A percentile compares a stretch with the other conserved stretches of the same genome.
These are phyloP conservation scores for Penicillium vulpinum DNA, from an alignment of 2,329 filamentous ascomycete genomes.

Conservation along the genomic window DNA sequence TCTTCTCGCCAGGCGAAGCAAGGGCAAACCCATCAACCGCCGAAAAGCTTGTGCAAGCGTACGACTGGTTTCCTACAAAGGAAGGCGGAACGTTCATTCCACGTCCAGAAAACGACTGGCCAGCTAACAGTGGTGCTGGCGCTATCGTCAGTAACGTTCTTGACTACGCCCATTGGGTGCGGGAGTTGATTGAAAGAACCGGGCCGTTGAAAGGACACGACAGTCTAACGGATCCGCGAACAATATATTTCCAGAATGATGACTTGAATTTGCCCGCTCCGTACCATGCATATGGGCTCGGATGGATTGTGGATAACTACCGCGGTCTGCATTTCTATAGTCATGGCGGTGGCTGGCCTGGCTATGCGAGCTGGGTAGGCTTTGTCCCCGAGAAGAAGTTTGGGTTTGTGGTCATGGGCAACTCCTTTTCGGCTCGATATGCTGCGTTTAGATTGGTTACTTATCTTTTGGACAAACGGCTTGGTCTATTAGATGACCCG, in stretches of 20 bases:
- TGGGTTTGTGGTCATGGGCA: conserved; percentile 27
- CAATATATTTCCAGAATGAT: conserved; percentile 4
- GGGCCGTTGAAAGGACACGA: conserved; percentile 18
- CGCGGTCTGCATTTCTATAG: conserved; percentile 21
- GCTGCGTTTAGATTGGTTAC: conserved; percentile 2
- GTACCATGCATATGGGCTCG: conserved; percentile 23
- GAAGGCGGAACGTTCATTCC: conserved; percentile 2
- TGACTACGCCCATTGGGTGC: conserved; percentile 27
- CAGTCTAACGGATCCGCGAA: conserved; percentile 14
- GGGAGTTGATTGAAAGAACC: conserved; percentile 19
- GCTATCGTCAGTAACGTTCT: conserved; percentile 27
- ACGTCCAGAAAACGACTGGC: conserved; percentile 16
- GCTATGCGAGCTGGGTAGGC: conserved; percentile 20
- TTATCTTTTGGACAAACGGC: conserved; percentile 13
- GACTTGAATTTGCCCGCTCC: conserved; percentile 13
- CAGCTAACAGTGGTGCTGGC: conserved; percentile 19
- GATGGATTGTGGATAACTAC: conserved; percentile 25
- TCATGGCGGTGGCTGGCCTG: conserved; percentile 25
- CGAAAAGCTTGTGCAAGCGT: conserved; percentile 16
- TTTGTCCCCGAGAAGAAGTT: conserved; percentile 25
- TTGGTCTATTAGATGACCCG: conserved; percentile 9
- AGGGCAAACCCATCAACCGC: conserved; percentile 3
- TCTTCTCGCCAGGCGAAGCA: conserved; percentile 19
- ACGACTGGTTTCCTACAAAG: conserved; percentile 16
- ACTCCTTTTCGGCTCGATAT: conserved; percentile 6